Conservation (phyloP, 2,329 filamentous ascomycete genomes). For the Huntiella bhutanensis region DNA sequence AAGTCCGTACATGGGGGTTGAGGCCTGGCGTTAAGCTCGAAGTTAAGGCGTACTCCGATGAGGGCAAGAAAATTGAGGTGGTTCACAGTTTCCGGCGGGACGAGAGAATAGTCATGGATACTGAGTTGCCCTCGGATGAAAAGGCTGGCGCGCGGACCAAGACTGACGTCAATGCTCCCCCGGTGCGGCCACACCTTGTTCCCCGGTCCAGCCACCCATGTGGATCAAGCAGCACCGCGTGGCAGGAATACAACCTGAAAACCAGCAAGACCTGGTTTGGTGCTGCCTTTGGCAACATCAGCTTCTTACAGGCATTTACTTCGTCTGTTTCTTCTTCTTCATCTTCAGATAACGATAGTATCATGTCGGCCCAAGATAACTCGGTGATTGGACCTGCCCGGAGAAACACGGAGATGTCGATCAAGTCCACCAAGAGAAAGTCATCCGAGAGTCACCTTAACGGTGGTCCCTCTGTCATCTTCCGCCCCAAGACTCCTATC, state of each 20-base stretch:
- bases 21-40: conserved; percentile 73
- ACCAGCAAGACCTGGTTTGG: conserved; percentile 11
- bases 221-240: conserved; percentile 7
- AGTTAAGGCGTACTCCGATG: conserved; percentile 71
- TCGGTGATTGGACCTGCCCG: conserved; percentile 4
- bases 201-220: conserved; percentile 6
- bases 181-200: conserved; percentile 4
- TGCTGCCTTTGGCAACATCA: conserved; percentile 9
- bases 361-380: conserved; percentile 7
- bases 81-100: conserved; percentile 61
- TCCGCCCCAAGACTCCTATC: conserved; percentile 50
- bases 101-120: conserved; percentile 52
- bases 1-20: conserved; percentile 80
- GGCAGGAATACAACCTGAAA: conserved; percentile 10
- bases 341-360: conserved; percentile 8
- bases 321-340: conserved; percentile 9
- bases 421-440: not conserved
- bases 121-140: conserved; percentile 1
- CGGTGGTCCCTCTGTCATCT: conserved; percentile 56
- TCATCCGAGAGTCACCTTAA: conserved; percentile 25
- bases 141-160: conserved; percentile 5
- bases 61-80: conserved; percentile 67
- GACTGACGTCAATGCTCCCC: not conserved
- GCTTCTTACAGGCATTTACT: conserved; percentile 11
- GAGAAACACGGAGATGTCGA: conserved; percentile 8